These are phyloP conservation scores for Tuber borchii DNA, from an alignment of 495 filamentous ascomycete genomes.

Conservation along the genomic window DNA sequence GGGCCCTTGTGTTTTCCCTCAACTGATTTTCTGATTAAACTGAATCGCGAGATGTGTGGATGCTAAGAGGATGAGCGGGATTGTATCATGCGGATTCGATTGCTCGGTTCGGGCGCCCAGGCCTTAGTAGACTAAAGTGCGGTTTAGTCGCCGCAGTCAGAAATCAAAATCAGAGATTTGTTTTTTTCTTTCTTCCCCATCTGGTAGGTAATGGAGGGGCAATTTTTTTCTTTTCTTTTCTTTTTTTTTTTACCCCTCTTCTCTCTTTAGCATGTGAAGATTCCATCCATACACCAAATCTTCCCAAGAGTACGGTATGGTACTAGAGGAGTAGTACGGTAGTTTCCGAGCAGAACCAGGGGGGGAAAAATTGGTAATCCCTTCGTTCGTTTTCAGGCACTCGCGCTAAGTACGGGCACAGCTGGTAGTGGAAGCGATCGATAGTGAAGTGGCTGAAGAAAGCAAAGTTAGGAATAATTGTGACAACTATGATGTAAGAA, in stretches of 20 bases:
- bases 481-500: too few species aligned
- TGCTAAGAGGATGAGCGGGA: background rate
- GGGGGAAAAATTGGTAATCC: background rate
- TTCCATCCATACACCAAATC: background rate
- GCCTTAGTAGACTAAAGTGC: background rate
- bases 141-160: background rate
- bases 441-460: too few species aligned
- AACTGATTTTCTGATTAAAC: background rate
- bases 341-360: too few species aligned
- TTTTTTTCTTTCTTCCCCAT: background rate
- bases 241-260: background rate
- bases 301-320: too few species aligned
- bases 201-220: background rate
- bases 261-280: background rate
- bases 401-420: too few species aligned
- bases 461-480: too few species aligned
- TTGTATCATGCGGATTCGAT: conserved; percentile 2
- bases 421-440: too few species aligned
- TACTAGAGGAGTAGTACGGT: too few species aligned
- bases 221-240: background rate
- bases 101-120: background rate
- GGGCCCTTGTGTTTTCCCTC: background rate
- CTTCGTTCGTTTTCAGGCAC: too few species aligned
- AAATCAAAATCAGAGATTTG: background rate
- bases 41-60: background rate